Base-by-base conservation (phyloP, 2,329 filamentous ascomycete species). In the Paraconiothyrium sp. region DNA sequence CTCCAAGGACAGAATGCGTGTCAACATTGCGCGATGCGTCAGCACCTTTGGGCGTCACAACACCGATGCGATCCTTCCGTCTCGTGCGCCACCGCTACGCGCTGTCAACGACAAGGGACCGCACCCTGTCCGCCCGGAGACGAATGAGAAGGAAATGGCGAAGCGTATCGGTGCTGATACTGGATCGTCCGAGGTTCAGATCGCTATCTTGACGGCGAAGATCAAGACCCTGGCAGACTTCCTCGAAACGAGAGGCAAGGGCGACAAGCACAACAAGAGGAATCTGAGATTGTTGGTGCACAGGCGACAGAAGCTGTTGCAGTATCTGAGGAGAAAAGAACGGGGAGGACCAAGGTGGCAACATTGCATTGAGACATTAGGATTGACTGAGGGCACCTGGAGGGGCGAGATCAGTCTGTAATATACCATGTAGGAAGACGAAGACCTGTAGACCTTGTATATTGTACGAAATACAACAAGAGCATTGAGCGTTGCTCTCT, bases 161-260 rank as follows among this genome's bases (percentile, higher is more conserved):
- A 86, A 86, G 52, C 90, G 96, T 35, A 88, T 89, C n/a, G 95
- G 95, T 0, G 91, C 91, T 5, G 95, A 99, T 76, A 99, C 94
- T 0, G 95, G 95, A 39, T 97, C 92, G 71, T 92, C 92, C 7
- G 95, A 99, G 81, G 96, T 99, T n/a, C 95, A 99, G 83, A 93
- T 96, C 68, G 94, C 93, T 49, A 96, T 99, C 70, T 80, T 99
- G 77, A 99, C 95, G 3, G 88, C 93, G 60, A 98, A 97, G 85
- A 99, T 99, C 76, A 86, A 92, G 65, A 89, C 90, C 27, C 79
- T 99, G 54, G 90, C 91, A 16, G 85, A 91, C 68, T 89, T 90
- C 67, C 80, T 97, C 55, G 85, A 90, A 73, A 84, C 83, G 46
- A 86, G 88, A 69, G 92, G 90, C 5, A 88, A 91, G 78, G 93